Conservation (phyloP, 2,329 filamentous ascomycete genomes). For the Curvularia sp. region DNA sequence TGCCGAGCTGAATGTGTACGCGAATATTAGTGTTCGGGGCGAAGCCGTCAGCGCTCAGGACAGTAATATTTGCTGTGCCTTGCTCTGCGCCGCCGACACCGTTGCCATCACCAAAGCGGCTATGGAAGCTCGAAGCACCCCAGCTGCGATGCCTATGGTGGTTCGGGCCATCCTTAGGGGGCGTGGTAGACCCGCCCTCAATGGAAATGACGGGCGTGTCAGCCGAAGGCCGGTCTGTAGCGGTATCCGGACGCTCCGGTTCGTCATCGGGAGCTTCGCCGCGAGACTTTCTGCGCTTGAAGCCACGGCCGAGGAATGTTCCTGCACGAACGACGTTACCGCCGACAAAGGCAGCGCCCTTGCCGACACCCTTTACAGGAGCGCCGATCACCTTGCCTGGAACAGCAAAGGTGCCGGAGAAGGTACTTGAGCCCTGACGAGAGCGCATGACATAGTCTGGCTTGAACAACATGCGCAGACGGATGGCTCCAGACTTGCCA, state of each 20-base stretch:
- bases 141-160: conserved; percentile 47
- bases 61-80: conserved; percentile 80
- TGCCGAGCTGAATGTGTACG: conserved; percentile 71
- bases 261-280: conserved; percentile 52
- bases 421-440: conserved; percentile 89
- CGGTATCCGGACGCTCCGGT: conserved; percentile 53
- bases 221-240: conserved; percentile 47
- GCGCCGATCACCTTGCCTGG: conserved; percentile 92
- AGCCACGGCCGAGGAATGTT: conserved; percentile 85
- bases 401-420: conserved; percentile 85
- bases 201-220: conserved; percentile 44
- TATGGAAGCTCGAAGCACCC: conserved; percentile 52
- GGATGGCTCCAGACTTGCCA: conserved; percentile 85
- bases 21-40: conserved; percentile 80
- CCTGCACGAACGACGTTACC: conserved; percentile 88
- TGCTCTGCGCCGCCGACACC: conserved; percentile 62
- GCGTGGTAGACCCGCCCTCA: conserved; percentile 30
- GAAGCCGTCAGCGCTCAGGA: conserved; percentile 80
- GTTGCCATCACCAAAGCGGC: conserved; percentile 43
- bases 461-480: conserved; percentile 87
- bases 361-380: conserved; percentile 90
- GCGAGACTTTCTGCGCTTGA: conserved; percentile 73
- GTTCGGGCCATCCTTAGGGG: conserved; percentile 21
- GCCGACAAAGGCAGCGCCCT: conserved; percentile 73
- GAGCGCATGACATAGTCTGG: conserved; percentile 88